Evolutionary conservation across 495 filamentous ascomycete genomes (phyloP).

Genomic region (Cetradonia linearis): DNA sequence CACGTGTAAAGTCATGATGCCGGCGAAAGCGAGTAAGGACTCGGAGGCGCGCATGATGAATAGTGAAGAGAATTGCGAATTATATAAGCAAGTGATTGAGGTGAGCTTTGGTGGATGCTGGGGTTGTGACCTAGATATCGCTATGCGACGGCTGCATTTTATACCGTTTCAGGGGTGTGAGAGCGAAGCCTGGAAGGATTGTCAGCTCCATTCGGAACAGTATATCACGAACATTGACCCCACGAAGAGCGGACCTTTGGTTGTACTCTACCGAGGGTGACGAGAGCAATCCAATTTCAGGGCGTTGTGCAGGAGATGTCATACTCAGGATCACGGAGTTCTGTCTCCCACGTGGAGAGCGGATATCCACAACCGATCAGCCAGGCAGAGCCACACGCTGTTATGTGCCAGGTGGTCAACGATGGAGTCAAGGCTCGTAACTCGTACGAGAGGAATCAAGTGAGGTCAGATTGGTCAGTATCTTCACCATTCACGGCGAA

Average conservation of each 20-base stretch:
- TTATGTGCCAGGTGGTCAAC: not conserved
- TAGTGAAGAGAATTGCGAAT: not conserved
- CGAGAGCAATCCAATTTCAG: not conserved
- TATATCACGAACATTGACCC: too few species aligned
- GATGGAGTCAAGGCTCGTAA: not conserved
- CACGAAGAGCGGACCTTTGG: not conserved
- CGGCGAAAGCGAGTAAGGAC: not conserved
- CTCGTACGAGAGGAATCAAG: not conserved
- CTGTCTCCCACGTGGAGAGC: not conserved
- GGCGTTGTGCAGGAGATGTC: not conserved
- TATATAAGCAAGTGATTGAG: not conserved
- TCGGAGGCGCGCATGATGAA: not conserved
- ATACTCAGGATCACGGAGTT: not conserved
- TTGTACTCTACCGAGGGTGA: not conserved
- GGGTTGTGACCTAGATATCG: not conserved
- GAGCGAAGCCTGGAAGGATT: not conserved
- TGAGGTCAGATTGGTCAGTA: not conserved
- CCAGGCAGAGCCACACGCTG: not conserved
- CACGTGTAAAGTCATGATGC: not conserved
- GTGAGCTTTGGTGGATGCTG: not conserved
- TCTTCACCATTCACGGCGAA: not conserved
- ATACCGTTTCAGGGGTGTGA: not conserved
- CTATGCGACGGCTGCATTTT: not conserved
- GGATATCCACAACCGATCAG: not conserved
- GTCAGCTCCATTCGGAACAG: not conserved